Conservation (phyloP, 2,329 filamentous ascomycete genomes). For the Colletotrichum gigasporum region DNA sequence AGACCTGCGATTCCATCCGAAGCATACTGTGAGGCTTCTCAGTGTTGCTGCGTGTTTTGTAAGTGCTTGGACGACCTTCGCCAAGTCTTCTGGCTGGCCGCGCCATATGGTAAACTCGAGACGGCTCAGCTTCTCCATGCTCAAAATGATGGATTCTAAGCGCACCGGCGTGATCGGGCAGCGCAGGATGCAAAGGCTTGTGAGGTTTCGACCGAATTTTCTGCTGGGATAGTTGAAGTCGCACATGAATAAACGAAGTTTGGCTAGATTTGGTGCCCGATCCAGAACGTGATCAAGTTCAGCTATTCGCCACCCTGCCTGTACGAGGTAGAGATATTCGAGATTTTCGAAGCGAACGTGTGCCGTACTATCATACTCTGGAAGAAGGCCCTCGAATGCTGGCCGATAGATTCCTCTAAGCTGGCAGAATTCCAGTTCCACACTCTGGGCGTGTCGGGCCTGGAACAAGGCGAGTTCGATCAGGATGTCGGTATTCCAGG, state of each 20-base stretch:
- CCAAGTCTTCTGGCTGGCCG: neutral
- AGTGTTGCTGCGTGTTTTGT: constrained; percentile 8
- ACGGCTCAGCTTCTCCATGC: neutral
- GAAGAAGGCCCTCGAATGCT: constrained; percentile 8
- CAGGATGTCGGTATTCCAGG: constrained; percentile 12
- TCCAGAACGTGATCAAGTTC: constrained; percentile 14
- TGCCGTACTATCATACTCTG: neutral
- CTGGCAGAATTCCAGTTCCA: neutral
- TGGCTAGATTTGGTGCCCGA: constrained; percentile 3
- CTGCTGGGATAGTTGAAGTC: neutral
- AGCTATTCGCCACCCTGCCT: neutral
- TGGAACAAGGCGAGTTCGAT: constrained; percentile 12
- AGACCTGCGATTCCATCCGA: neutral
- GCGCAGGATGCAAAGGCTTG: neutral
- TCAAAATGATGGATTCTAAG: neutral
- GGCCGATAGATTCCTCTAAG: constrained; percentile 13
- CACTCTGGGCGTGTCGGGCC: neutral
- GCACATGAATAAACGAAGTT: neutral
- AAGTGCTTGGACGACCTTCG: neutral
- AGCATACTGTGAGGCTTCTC: constrained; percentile 5
- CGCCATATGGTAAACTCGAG: neutral
- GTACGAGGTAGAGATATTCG: neutral
- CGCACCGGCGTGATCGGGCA: neutral
- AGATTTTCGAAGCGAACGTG: neutral
- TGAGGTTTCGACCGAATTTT: neutral